A percentile compares a stretch with the other conserved stretches of the same genome.
These are phyloP conservation scores for Berberis thunbergii DNA, from an alignment of 164 flowering plant species.

Conservation along the genomic window DNA sequence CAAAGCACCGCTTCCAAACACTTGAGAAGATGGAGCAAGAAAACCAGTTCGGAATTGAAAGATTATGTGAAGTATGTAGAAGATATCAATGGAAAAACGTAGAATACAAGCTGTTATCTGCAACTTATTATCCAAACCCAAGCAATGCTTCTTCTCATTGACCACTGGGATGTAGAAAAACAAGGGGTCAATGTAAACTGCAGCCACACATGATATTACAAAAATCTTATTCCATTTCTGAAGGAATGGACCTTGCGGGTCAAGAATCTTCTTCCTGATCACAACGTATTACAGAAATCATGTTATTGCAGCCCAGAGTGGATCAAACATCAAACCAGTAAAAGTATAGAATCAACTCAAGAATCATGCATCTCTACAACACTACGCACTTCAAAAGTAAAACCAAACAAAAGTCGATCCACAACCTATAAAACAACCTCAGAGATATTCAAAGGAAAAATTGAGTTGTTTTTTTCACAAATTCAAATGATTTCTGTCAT, in stretches of 20 bases:
- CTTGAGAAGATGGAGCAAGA: constrained; percentile 87
- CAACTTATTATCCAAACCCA: constrained; percentile 50
- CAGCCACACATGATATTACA: constrained; percentile 66
- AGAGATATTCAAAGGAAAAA: no score
- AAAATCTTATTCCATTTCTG: constrained; percentile 89
- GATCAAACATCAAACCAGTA: neutral
- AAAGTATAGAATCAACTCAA: no score
- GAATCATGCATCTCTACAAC: no score
- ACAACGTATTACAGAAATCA: neutral
- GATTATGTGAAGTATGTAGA: constrained; percentile 70
- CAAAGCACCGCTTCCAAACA: constrained; percentile 92
- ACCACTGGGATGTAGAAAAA: constrained; percentile 80
- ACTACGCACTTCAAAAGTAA: no score
- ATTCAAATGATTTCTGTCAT: no score
- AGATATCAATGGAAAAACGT: constrained; percentile 73
- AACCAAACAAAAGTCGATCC: no score
- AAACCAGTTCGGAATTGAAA: constrained; percentile 85
- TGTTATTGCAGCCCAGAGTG: neutral
- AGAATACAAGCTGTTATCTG: constrained; percentile 59
- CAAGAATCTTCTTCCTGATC: constrained; percentile 52
- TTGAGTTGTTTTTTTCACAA: no score
- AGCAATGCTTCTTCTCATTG: constrained; percentile 38
- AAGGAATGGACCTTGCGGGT: constrained; percentile 81
- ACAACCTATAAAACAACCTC: no score
- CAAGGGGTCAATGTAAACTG: constrained; percentile 81